Evolutionary conservation across 768 basidiomycete species (phyloP).

Genomic region (Mycena alexandri): DNA sequence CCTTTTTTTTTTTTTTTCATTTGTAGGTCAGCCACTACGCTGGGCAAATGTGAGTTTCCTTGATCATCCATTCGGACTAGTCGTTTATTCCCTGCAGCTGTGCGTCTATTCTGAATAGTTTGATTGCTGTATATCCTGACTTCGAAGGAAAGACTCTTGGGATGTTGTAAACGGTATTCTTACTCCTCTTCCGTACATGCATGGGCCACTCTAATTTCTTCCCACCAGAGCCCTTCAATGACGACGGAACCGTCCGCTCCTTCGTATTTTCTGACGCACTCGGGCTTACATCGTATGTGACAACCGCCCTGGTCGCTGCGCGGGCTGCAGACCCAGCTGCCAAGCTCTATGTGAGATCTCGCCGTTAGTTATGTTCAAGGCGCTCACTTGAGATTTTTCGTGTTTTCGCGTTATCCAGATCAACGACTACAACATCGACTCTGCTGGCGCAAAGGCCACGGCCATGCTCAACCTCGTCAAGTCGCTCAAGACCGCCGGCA

Average conservation of each 20-base stretch:
- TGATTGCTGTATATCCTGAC: not conserved
- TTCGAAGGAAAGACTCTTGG: constrained; percentile 40
- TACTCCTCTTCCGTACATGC: no score
- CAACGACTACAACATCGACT: constrained; percentile 48
- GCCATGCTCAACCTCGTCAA: constrained; percentile 58
- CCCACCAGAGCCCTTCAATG: constrained; percentile 58
- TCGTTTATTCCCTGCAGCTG: constrained; percentile 39
- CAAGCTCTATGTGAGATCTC: constrained; percentile 56
- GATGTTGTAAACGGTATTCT: constrained; percentile 54
- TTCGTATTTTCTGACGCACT: constrained; percentile 59
- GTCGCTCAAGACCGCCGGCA: constrained; percentile 51
- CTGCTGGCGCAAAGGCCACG: constrained; percentile 54
- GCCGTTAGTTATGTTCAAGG: no score
- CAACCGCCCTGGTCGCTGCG: constrained; percentile 58
- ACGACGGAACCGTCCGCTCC: constrained; percentile 60
- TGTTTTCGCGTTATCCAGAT: constrained; percentile 53
- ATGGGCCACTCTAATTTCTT: not conserved
- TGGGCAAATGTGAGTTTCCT: constrained; percentile 59
- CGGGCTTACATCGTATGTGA: constrained; percentile 50
- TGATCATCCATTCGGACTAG: not conserved
- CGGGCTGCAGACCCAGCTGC: constrained; percentile 58
- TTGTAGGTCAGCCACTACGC: constrained; percentile 56
- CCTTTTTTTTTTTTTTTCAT: no score
- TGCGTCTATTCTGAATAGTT: constrained; percentile 52
- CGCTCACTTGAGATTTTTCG: not conserved